phyloP scores from a whole-genome alignment of 768 basidiomycete genomes.

The Mycena indigotica region DNA sequence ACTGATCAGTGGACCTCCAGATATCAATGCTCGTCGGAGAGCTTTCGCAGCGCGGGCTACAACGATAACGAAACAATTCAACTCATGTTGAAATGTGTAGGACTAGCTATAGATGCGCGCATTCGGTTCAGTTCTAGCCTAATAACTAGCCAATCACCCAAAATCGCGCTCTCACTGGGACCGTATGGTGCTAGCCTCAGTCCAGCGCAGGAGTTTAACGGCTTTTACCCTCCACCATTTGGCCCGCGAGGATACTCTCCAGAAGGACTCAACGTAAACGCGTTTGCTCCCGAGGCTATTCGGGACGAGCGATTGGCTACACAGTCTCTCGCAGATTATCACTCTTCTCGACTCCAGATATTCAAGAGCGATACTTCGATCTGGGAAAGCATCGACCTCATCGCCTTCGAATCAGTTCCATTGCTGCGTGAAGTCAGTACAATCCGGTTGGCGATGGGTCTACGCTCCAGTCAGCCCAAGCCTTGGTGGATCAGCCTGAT shows the following conservation, averaged over 20 bases:
- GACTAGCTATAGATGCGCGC: conserved; percentile 52
- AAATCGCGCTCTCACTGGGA: conserved; percentile 71
- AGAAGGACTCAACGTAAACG: conserved; percentile 41
- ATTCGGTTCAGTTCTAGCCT: conserved; percentile 33
- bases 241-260: conserved; percentile 54
- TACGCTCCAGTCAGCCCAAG: conserved; percentile 44
- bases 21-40: conserved; percentile 64
- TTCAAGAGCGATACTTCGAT: conserved; percentile 49
- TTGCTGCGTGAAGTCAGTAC: conserved; percentile 64
- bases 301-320: conserved; percentile 43
- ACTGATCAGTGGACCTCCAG: conserved; percentile 34
- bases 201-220: conserved; percentile 73
- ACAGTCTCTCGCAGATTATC: conserved; percentile 59
- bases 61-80: conserved; percentile 40
- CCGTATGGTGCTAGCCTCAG: conserved; percentile 70
- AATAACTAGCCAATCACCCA: conserved; percentile 31
- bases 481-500: conserved; percentile 79
- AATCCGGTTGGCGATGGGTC: conserved; percentile 60
- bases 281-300: conserved; percentile 37
- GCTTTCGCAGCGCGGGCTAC: conserved; percentile 57
- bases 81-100: conserved; percentile 57
- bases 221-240: conserved; percentile 75
- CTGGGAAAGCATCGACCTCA: conserved; percentile 60
- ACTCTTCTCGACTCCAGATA: conserved; percentile 59
- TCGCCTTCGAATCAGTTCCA: conserved; percentile 83